Evolutionary conservation across 805 yeast species (phyloP).

Genomic region (Saccharomycopsis sp.): DNA sequence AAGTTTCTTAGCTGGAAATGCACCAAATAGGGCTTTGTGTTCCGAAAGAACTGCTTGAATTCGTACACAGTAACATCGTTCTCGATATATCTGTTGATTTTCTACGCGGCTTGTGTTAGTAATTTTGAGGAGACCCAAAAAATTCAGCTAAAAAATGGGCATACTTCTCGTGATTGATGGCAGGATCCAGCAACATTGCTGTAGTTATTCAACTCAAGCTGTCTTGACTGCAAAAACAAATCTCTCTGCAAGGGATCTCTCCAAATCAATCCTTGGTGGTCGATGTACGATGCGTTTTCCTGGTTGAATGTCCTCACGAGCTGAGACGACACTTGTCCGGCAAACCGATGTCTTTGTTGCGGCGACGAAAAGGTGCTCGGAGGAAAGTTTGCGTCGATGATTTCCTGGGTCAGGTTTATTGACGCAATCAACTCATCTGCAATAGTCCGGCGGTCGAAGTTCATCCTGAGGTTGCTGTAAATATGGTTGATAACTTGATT

Average conservation of each 20-base stretch:
- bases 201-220: constrained; percentile 24
- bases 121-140: not conserved
- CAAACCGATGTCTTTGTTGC: not conserved
- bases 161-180: constrained; percentile 20
- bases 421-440: constrained; percentile 3
- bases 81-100: constrained; percentile 8
- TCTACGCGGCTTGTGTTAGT: not conserved
- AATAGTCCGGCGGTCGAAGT: not conserved
- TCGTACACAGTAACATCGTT: constrained; percentile 5
- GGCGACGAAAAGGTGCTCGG: not conserved
- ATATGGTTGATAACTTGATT: constrained; percentile 5
- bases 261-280: constrained; percentile 30
- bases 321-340: not conserved
- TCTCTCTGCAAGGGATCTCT: constrained; percentile 22
- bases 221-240: constrained; percentile 23
- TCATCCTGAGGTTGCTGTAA: constrained; percentile 1
- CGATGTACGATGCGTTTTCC: constrained; percentile 19
- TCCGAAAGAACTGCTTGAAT: constrained; percentile 33
- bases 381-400: constrained; percentile 11
- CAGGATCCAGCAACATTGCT: constrained; percentile 25
- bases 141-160: constrained; percentile 1
- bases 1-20: constrained; percentile 54
- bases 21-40: constrained; percentile 41
- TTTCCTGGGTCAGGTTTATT: constrained; percentile 5
- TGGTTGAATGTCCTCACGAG: not conserved